Evolutionary conservation across 192 early-diverging fungal genomes (phyloP).

Genomic region (Anaeromyces robustus): DNA sequence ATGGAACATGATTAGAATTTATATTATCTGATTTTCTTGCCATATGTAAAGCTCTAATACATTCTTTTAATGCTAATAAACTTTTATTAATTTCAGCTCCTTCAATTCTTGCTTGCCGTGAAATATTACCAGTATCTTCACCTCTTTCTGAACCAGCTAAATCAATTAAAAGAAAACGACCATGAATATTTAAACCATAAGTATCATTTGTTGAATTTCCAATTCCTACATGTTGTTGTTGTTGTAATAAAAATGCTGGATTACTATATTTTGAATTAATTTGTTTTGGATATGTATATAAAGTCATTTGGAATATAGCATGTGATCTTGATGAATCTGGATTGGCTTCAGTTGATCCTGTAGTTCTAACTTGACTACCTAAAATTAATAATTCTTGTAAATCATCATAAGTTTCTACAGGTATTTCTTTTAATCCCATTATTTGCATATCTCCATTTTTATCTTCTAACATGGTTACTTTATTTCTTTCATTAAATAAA

Average conservation of each 20-base stretch:
- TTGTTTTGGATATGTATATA: background rate
- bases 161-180: conserved; percentile 17
- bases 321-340: conserved; percentile 15
- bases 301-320: conserved; percentile 17
- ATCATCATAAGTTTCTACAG: conserved; percentile 10
- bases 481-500: conserved; percentile 6
- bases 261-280: background rate
- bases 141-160: conserved; percentile 25
- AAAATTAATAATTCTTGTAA: conserved; percentile 5
- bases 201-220: background rate
- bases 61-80: conserved; percentile 23
- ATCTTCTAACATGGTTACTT: conserved; percentile 12
- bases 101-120: conserved; percentile 9
- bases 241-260: background rate
- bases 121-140: conserved; percentile 5
- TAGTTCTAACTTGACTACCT: conserved; percentile 14
- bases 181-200: background rate
- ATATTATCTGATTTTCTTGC: background rate
- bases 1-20: conserved; percentile 16
- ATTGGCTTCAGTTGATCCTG: conserved; percentile 22
- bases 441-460: conserved; percentile 9
- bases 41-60: conserved; percentile 18
- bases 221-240: background rate
- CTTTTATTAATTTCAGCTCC: conserved; percentile 26
- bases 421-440: conserved; percentile 6